These are phyloP conservation scores for Reutealis trisperma DNA, from an alignment of 345 rosid species.

Conservation along the genomic window DNA sequence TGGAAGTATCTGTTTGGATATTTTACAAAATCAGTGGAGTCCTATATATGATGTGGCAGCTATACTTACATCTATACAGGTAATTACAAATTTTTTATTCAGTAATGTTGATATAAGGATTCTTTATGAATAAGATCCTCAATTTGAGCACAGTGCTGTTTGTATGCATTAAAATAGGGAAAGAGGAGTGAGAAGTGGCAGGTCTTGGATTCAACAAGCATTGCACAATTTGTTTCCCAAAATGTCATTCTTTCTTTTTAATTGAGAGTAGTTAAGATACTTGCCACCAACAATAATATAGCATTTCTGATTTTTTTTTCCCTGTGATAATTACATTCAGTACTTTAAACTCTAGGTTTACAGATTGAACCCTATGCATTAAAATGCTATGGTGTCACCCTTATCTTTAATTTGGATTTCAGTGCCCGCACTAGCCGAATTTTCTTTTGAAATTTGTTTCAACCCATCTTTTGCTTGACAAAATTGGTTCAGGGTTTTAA, in stretches of 20 bases:
- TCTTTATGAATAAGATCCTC: background rate
- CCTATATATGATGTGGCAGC: constrained; percentile 98
- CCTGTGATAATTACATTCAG: too few relatives aligned
- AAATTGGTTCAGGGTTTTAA: too few relatives aligned
- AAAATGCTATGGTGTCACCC: too few relatives aligned
- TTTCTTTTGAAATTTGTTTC: too few relatives aligned
- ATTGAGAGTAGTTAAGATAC: background rate
- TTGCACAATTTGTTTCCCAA: background rate
- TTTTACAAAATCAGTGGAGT: constrained; percentile 95
- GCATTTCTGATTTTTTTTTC: background rate
- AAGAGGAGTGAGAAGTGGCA: background rate
- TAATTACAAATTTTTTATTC: constrained; percentile 12
- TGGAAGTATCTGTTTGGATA: constrained; percentile 95
- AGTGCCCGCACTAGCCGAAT: too few relatives aligned
- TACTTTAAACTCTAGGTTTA: too few relatives aligned
- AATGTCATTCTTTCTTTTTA: too few relatives aligned
- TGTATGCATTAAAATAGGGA: background rate
- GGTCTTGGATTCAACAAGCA: background rate
- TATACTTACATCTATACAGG: constrained; percentile 96
- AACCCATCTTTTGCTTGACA: too few relatives aligned
- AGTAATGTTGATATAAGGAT: background rate
- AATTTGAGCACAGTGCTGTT: background rate
- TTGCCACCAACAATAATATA: background rate
- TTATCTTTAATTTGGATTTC: too few relatives aligned
- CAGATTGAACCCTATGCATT: too few relatives aligned